These are phyloP conservation scores for rapeseed (Brassica napus) DNA, from an alignment of 345 rosid genomes.

Conservation along the genomic window DNA sequence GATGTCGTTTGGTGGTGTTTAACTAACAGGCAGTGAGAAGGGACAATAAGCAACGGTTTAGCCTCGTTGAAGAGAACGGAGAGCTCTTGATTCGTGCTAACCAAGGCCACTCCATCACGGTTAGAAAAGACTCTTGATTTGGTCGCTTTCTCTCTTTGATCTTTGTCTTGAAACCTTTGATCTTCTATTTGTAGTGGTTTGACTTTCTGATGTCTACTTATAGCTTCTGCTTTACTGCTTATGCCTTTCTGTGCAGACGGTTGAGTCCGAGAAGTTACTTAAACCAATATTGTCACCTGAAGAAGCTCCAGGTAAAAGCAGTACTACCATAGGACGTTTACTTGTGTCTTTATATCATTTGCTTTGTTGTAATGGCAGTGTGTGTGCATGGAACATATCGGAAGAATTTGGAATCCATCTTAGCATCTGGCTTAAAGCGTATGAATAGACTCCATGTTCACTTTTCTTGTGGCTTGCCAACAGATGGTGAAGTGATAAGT, in stretches of 20 bases:
- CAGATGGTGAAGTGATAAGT: slow-evolving; percentile 84
- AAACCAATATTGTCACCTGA: slow-evolving; percentile 70
- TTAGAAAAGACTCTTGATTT: slow-evolving; percentile 21
- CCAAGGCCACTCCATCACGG: slow-evolving; percentile 88
- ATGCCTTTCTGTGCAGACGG: slow-evolving; percentile 49
- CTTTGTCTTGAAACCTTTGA: not conserved
- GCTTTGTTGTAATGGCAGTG: slow-evolving; percentile 44
- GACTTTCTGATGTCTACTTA: not conserved
- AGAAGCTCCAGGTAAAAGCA: slow-evolving; percentile 59
- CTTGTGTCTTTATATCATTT: not conserved
- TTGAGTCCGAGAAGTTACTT: slow-evolving; percentile 76
- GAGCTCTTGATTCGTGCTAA: slow-evolving; percentile 86
- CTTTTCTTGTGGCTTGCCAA: slow-evolving; percentile 85
- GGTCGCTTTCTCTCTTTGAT: not conserved
- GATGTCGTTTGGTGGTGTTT: slow-evolving; percentile 1
- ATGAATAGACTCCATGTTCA: slow-evolving; percentile 88
- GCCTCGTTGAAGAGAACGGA: slow-evolving; percentile 75
- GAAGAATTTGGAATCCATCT: slow-evolving; percentile 70
- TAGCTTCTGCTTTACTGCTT: not conserved
- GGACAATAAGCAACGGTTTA: slow-evolving; percentile 85
- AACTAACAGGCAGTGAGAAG: slow-evolving; percentile 67
- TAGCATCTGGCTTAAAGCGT: slow-evolving; percentile 74
- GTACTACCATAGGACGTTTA: not conserved
- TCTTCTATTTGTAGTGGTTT: not conserved
- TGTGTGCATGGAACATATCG: slow-evolving; percentile 93